These are phyloP conservation scores for Mucor racemosus DNA, from an alignment of 371 early-diverging fungal genomes.

Conservation along the genomic window DNA sequence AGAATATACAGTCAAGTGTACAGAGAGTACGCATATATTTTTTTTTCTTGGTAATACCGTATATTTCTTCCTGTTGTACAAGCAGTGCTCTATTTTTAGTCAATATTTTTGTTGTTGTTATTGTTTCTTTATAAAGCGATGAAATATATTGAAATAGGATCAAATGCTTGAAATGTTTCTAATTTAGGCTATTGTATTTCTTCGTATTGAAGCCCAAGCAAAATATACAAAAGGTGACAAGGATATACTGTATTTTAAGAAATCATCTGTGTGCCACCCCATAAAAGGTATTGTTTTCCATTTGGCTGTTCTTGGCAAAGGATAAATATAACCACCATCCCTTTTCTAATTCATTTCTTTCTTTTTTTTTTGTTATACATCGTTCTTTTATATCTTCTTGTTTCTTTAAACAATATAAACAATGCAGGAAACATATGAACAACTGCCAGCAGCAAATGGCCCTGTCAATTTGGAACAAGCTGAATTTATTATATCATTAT, in stretches of 20 bases:
- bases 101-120: not conserved
- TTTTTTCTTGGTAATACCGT: too few species aligned
- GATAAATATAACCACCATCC: not conserved
- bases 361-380: not conserved
- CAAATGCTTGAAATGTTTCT: not conserved
- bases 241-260: too few species aligned
- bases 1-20: too few species aligned
- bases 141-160: not conserved
- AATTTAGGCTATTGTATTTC: too few species aligned
- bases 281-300: constrained; percentile 15
- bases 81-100: not conserved
- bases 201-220: too few species aligned
- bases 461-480: constrained; percentile 25
- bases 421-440: constrained; percentile 8
- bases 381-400: too few species aligned
- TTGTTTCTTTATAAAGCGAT: not conserved
- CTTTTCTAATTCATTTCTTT: not conserved
- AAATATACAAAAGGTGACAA: too few species aligned
- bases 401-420: not conserved
- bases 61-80: too few species aligned
- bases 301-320: constrained; percentile 22
- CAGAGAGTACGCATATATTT: too few species aligned
- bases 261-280: not conserved
- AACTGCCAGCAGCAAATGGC: not conserved
- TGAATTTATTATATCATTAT: constrained; percentile 21